A percentile compares a stretch with the other conserved stretches of the same genome.
Conservation (phyloP, 768 basidiomycete species). For the Amanita molliuscula region DNA sequence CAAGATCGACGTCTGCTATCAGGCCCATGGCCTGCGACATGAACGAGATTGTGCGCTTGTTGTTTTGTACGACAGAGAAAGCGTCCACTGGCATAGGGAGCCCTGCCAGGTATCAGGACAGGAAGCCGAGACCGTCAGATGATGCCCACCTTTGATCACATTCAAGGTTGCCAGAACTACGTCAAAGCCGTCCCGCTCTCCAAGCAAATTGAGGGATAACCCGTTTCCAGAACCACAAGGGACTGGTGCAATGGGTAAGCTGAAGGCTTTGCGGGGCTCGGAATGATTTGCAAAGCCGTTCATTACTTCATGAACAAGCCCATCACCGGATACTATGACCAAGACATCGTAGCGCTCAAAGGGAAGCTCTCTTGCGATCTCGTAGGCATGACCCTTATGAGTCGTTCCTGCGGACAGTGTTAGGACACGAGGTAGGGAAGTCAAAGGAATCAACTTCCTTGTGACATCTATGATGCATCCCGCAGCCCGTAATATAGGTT, state of each 20-base stretch:
- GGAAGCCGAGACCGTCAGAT: neutral
- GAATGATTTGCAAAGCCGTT: slow-evolving; percentile 71
- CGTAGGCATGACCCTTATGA: slow-evolving; percentile 50
- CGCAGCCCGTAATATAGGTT: slow-evolving; percentile 65
- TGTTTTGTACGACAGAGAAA: slow-evolving; percentile 64
- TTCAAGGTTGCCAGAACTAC: slow-evolving; percentile 66
- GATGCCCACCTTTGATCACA: slow-evolving; percentile 58
- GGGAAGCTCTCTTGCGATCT: slow-evolving; percentile 45
- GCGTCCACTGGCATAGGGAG: slow-evolving; percentile 66
- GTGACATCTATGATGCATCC: slow-evolving; percentile 51
- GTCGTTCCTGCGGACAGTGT: slow-evolving; percentile 42
- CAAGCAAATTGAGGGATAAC: slow-evolving; percentile 61
- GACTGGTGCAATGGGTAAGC: slow-evolving; percentile 64
- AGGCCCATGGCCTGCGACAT: slow-evolving; percentile 78
- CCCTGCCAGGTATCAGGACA: slow-evolving; percentile 29
- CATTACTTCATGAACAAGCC: slow-evolving; percentile 71
- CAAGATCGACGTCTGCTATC: slow-evolving; percentile 78
- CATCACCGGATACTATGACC: slow-evolving; percentile 74
- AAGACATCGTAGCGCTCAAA: slow-evolving; percentile 60
- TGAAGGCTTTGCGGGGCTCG: slow-evolving; percentile 49
- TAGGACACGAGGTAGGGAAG: neutral
- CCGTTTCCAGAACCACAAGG: slow-evolving; percentile 82
- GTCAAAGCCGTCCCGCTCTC: slow-evolving; percentile 53
- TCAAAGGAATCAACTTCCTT: slow-evolving; percentile 31
- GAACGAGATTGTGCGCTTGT: slow-evolving; percentile 59